These are phyloP conservation scores for Pisolithus sp. DNA, from an alignment of 768 basidiomycete species.

Conservation along the genomic window DNA sequence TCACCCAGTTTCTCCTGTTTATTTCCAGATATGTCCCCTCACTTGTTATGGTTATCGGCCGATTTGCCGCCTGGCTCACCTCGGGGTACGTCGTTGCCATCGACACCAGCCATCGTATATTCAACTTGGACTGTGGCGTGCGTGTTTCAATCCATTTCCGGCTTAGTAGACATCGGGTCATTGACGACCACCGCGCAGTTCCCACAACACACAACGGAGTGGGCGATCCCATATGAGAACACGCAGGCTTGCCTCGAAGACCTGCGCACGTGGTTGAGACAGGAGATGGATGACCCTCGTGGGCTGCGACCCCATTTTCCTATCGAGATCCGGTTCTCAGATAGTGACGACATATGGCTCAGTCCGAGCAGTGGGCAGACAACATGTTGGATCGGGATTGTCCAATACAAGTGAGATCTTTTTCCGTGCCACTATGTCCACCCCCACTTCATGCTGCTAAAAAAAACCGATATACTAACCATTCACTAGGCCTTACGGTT, in stretches of 20 bases:
- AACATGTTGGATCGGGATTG: slow-evolving; percentile 94
- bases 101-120: slow-evolving; percentile 76
- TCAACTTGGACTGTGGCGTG: slow-evolving; percentile 92
- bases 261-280: slow-evolving; percentile 63
- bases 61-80: slow-evolving; percentile 64
- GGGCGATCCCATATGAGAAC: slow-evolving; percentile 76
- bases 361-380: slow-evolving; percentile 75
- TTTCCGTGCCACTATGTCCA: neutral
- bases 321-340: slow-evolving; percentile 86
- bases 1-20: slow-evolving; percentile 81
- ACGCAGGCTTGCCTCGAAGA: slow-evolving; percentile 64
- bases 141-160: slow-evolving; percentile 25
- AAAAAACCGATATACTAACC: neutral
- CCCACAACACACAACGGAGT: slow-evolving; percentile 92
- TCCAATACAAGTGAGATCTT: slow-evolving; percentile 83
- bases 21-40: slow-evolving; percentile 56
- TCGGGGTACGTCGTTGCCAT: slow-evolving; percentile 50
- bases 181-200: slow-evolving; percentile 43
- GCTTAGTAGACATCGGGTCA: slow-evolving; percentile 4
- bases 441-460: slow-evolving; percentile 1
- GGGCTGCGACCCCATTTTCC: slow-evolving; percentile 89
- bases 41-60: slow-evolving; percentile 59
- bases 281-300: slow-evolving; percentile 56
- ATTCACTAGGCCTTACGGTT: slow-evolving; percentile 68
- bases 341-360: slow-evolving; percentile 88